A percentile compares a stretch with the other conserved stretches of the same genome.
Evolutionary conservation across 2,329 filamentous ascomycete species (phyloP).

Genomic region (Tolypocladium album): DNA sequence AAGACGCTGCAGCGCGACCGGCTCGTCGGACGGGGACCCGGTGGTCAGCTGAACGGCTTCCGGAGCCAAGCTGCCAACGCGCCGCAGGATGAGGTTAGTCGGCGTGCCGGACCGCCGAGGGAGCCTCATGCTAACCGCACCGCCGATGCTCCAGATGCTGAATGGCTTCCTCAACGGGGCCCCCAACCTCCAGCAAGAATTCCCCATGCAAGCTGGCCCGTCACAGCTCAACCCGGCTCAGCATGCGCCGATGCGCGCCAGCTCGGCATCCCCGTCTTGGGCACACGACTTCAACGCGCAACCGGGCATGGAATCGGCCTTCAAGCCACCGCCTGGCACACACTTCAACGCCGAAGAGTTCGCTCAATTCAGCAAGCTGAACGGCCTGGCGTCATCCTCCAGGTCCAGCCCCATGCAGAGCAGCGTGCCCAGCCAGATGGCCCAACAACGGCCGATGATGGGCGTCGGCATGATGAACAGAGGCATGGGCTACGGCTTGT

Average conservation of each 20-base stretch:
- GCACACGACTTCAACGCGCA: constrained; percentile 45
- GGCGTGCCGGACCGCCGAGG: constrained; percentile 1
- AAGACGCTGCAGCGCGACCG: constrained; percentile 89
- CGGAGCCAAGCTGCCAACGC: constrained; percentile 58
- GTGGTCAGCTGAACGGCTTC: constrained; percentile 64
- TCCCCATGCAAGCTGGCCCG: constrained; percentile 37
- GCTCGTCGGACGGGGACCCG: constrained; percentile 64
- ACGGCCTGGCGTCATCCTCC: constrained; percentile 39
- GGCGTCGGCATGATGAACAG: constrained; percentile 38
- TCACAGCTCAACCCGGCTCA: constrained; percentile 39
- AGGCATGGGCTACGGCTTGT: constrained; percentile 35
- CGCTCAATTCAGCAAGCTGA: constrained; percentile 71
- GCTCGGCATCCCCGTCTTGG: constrained; percentile 43
- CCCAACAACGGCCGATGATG: constrained; percentile 53
- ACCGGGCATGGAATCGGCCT: constrained; percentile 61
- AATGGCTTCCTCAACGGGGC: constrained; percentile 83
- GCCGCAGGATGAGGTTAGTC: constrained; percentile 60
- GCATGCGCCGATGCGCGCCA: constrained; percentile 39
- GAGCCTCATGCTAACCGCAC: constrained; percentile 16
- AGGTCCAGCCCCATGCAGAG: constrained; percentile 50
- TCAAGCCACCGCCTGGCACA: constrained; percentile 44
- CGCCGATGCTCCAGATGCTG: constrained; percentile 57
- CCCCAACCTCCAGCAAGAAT: constrained; percentile 44
- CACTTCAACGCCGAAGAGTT: constrained; percentile 80
- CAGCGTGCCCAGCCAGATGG: constrained; percentile 33